phyloP scores from a whole-genome alignment of 345 rosid genomes.

The Linum lewisii region DNA sequence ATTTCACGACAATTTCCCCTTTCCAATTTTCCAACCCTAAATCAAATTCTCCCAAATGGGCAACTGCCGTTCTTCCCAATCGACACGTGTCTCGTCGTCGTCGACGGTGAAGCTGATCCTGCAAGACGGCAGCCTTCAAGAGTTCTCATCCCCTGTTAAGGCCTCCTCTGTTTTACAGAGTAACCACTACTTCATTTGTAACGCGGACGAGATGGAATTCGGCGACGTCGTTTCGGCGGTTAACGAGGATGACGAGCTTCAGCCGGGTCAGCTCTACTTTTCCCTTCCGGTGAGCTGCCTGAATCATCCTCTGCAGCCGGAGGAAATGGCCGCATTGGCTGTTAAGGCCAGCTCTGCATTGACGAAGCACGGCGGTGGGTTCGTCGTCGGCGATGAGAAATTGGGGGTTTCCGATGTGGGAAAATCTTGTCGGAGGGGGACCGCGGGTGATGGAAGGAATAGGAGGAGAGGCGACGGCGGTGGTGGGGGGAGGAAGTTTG shows the following conservation, averaged over 20 bases:
- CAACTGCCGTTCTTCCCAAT: constrained; percentile 71
- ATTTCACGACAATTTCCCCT: too few species aligned
- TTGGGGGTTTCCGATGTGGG: too few species aligned
- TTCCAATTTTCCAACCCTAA: too few species aligned
- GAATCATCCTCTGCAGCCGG: constrained; percentile 52
- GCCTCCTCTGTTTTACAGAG: constrained; percentile 56
- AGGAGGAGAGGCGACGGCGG: constrained; percentile 23
- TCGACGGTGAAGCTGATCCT: constrained; percentile 72
- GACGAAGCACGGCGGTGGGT: constrained; percentile 20
- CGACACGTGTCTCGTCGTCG: constrained; percentile 26
- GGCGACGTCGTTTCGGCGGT: constrained; percentile 62
- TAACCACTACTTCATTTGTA: constrained; percentile 62
- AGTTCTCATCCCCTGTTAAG: constrained; percentile 65
- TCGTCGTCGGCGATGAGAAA: neutral
- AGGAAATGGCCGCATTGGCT: constrained; percentile 97
- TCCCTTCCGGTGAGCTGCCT: constrained; percentile 61
- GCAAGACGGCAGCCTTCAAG: constrained; percentile 71
- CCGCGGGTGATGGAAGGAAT: constrained; percentile 14
- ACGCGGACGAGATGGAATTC: constrained; percentile 94
- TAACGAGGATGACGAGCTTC: constrained; percentile 61
- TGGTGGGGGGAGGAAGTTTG: constrained; percentile 29
- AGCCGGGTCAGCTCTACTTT: constrained; percentile 78
- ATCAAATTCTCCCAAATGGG: too few species aligned
- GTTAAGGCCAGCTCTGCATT: constrained; percentile 85
- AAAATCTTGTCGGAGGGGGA: neutral